phyloP scores from a whole-genome alignment of 495 filamentous ascomycete genomes.

The Podospora sp. region DNA sequence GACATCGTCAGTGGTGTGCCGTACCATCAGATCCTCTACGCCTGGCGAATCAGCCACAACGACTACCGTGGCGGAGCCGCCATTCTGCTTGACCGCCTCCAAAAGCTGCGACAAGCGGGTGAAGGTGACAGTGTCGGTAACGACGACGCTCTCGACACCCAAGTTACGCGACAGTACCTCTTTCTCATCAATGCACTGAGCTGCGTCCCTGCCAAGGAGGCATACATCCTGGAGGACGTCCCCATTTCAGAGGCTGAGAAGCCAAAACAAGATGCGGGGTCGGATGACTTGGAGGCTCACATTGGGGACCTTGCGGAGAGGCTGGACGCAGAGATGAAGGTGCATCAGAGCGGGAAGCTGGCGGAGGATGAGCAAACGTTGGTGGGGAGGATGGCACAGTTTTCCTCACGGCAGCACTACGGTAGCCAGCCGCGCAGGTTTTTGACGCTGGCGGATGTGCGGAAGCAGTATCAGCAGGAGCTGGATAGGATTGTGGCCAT shows the following conservation, averaged over 20 bases:
- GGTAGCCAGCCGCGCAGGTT: constrained; percentile 51
- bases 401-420: constrained; percentile 15
- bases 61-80: constrained; percentile 89
- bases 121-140: constrained; percentile 50
- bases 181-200: constrained; percentile 85
- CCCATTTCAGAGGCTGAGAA: constrained; percentile 25
- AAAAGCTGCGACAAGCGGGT: constrained; percentile 52
- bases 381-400: constrained; percentile 27
- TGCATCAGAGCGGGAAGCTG: constrained; percentile 18
- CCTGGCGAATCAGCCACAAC: constrained; percentile 79
- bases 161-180: constrained; percentile 70
- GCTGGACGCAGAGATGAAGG: constrained; percentile 23
- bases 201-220: constrained; percentile 79
- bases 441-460: constrained; percentile 79
- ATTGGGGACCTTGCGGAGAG: constrained; percentile 28
- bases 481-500: constrained; percentile 73
- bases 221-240: constrained; percentile 63
- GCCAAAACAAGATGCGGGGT: constrained; percentile 21
- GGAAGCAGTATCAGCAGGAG: constrained; percentile 83
- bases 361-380: constrained; percentile 35
- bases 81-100: constrained; percentile 65
- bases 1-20: constrained; percentile 62
- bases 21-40: constrained; percentile 82
- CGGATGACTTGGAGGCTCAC: constrained; percentile 32
- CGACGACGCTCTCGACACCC: constrained; percentile 56